These are phyloP conservation scores for Exobasidium rhododendri DNA, from an alignment of 1,284 basidiomycete genomes.

Conservation along the genomic window DNA sequence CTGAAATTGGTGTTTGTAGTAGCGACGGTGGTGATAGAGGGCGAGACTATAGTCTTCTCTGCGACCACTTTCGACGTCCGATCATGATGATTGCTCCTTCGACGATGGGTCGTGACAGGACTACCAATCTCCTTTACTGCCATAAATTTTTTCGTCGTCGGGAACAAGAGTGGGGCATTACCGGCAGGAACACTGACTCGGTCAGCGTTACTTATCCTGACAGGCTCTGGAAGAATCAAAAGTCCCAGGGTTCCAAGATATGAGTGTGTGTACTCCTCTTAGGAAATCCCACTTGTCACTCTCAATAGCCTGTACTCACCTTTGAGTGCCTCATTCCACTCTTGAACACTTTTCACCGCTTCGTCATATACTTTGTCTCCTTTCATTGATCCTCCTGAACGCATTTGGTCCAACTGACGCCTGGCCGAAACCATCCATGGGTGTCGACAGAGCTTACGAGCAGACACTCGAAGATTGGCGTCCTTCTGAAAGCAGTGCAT, in stretches of 20 bases:
- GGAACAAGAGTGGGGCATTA: too few species aligned
- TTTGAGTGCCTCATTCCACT: conserved; percentile 93
- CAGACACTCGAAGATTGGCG: conserved; percentile 84
- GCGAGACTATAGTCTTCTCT: background rate
- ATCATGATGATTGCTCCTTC: background rate
- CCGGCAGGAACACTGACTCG: too few species aligned
- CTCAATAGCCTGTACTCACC: background rate
- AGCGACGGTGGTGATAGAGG: background rate
- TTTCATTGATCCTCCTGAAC: conserved; percentile 13
- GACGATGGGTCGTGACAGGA: background rate
- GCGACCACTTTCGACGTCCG: background rate
- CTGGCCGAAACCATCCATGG: conserved; percentile 90
- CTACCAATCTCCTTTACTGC: too few species aligned
- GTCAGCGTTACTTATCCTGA: too few species aligned
- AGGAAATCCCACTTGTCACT: too few species aligned
- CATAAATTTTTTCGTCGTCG: too few species aligned
- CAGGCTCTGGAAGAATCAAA: too few species aligned
- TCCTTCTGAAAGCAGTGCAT: conserved; percentile 99
- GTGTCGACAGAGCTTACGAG: conserved; percentile 85
- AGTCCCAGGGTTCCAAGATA: too few species aligned
- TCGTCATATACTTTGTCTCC: conserved; percentile 67
- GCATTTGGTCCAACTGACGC: conserved; percentile 65
- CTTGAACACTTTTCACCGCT: conserved; percentile 87
- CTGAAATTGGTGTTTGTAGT: background rate
- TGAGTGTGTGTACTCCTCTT: too few species aligned